Percentiles rank a stretch among this genome's conserved stretches.
Conservation (phyloP, 495 filamentous ascomycete species). For the Aspergillus incahuasiensis region DNA sequence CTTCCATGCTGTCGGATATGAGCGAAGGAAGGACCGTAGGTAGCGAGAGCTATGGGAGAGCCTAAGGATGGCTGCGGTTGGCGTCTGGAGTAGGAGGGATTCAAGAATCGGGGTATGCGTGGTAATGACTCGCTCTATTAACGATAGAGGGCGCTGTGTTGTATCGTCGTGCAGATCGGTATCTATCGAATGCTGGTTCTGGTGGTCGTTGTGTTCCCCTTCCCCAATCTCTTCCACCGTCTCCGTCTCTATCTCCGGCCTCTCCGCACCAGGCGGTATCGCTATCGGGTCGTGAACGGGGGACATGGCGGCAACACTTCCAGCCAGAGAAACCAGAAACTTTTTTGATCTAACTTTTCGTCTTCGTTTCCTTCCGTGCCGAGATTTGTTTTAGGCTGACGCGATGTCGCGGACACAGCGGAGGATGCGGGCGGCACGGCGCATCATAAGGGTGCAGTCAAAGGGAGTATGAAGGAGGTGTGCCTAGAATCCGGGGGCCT, state of each 20-base stretch:
- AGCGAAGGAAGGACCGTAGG: conserved; percentile 50
- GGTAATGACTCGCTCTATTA: conserved; percentile 50
- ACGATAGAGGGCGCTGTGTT: conserved; percentile 35
- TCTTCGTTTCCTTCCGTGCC: conserved; percentile 4
- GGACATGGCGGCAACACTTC: conserved; percentile 4
- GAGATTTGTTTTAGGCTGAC: conserved; percentile 16
- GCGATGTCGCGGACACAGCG: conserved; percentile 34
- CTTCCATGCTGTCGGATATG: conserved; percentile 59
- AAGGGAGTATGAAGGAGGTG: conserved; percentile 22
- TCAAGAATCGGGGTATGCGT: conserved; percentile 54
- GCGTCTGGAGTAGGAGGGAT: conserved; percentile 53
- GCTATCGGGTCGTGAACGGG: conserved; percentile 15
- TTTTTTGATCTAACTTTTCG: background rate
- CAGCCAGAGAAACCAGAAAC: background rate
- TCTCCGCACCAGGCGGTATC: conserved; percentile 13
- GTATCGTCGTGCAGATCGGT: conserved; percentile 23
- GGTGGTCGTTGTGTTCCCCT: conserved; percentile 13
- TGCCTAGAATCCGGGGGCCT: conserved; percentile 29
- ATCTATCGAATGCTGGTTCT: conserved; percentile 26
- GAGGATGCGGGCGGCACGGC: conserved; percentile 27
- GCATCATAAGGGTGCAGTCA: conserved; percentile 34
- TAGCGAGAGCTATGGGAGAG: conserved; percentile 54
- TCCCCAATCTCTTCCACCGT: conserved; percentile 15
- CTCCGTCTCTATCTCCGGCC: background rate
- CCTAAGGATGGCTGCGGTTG: conserved; percentile 51